phyloP scores from a whole-genome alignment of 2,329 filamentous ascomycete genomes.

The Colletotrichum falcatum region DNA sequence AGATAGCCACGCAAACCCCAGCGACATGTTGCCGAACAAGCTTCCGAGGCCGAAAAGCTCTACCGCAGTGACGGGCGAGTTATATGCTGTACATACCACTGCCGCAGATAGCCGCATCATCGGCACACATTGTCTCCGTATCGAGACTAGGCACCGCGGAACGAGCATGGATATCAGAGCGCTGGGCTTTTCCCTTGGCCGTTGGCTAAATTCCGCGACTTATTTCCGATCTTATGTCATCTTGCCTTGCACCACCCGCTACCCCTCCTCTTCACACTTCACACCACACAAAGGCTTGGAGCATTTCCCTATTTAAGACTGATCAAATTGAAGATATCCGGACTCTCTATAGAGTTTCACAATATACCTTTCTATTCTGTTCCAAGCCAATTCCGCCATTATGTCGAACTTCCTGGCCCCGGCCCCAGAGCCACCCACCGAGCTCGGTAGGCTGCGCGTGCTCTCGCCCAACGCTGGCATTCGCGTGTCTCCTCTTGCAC shows the following conservation, averaged over 20 bases:
- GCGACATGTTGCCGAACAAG: background rate
- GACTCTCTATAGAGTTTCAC: background rate
- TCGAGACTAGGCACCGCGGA: no score
- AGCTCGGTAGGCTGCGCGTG: constrained; percentile 64
- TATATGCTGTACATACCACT: background rate
- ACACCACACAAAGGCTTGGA: background rate
- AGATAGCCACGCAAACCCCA: constrained; percentile 31
- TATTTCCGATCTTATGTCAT: constrained; percentile 19
- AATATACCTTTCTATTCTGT: background rate
- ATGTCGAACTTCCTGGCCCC: constrained; percentile 34
- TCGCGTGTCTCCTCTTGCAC: constrained; percentile 63
- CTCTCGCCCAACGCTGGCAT: constrained; percentile 63
- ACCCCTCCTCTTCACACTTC: background rate
- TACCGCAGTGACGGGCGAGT: no score
- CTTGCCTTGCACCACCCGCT: no score
- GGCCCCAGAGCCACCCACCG: constrained; percentile 57
- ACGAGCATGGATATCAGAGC: background rate
- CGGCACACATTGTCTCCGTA: constrained; percentile 17
- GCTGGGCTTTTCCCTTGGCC: no score
- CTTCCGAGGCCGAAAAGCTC: background rate
- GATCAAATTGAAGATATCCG: background rate
- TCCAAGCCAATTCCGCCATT: background rate
- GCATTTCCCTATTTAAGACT: background rate
- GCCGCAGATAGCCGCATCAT: background rate
- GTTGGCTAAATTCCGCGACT: constrained; percentile 17